Evolutionary conservation across 2,329 filamentous ascomycete genomes (phyloP), one percentile per base, ranked within the genome.

Genomic region (Dactylellina parvicollis): DNA sequence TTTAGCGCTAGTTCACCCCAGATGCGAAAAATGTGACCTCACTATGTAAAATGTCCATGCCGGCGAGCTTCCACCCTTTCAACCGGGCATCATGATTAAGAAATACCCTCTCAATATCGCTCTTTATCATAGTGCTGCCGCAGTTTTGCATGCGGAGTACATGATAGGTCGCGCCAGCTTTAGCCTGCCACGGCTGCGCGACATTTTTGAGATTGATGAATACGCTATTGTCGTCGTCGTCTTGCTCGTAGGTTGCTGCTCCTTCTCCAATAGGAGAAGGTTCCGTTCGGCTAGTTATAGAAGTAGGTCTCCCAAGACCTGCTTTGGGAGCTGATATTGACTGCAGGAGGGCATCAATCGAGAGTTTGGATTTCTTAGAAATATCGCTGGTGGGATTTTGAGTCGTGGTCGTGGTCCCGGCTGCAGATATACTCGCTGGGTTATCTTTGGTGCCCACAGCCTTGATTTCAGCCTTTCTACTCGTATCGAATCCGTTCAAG

Each of bases 31-130:
- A 38, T 24, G 20, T 20, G 44, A 24, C 36, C 59, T 40, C 55
- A 54, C 60, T 55, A 20, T 38, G 34, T 16, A 28, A n/a, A n/a
- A 65, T 55, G 18, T 65, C 47, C 38, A 47, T 65, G 8, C 60
- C 60, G 5, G 34, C 26, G 7, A 50, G 38, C 9, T 49, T 26
- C 67, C 67, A 72, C 0, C 47, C 59, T 28, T 47, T 28, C 10
- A 57, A 42, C 2, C 32, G 52, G 32, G 67, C 67, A 14, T 72
- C 44, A 18, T 72, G 61, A 32, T 72, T 72, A 10, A 52, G 36
- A 40, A 72, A 72, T 20, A 72, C 38, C 24, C 67, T 72, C 7
- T 60, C 52, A 20, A 72, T 65, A 46, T 72, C 67, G 28, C 67
- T 72, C 22, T 60, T 59, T 20, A 72, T 54, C 67, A 72, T 72